phyloP scores from a whole-genome alignment of 2,329 filamentous ascomycete genomes.

The Chrysoporthe puriensis region DNA sequence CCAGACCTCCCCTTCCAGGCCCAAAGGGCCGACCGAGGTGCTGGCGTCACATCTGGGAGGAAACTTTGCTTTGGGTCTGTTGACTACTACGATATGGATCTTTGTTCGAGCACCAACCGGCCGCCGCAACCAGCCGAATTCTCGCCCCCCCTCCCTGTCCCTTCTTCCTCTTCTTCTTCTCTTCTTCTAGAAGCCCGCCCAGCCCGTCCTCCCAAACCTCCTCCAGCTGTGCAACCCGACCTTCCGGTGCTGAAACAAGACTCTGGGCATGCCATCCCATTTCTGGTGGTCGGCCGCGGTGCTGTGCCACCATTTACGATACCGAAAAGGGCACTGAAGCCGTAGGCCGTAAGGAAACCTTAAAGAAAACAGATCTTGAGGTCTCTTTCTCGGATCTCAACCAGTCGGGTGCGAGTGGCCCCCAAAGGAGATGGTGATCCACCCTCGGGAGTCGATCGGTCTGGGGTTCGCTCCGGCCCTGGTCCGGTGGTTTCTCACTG shows the following conservation, averaged over 20 bases:
- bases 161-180: background rate
- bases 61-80: background rate
- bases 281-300: background rate
- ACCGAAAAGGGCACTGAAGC: background rate
- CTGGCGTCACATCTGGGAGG: background rate
- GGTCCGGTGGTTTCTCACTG: background rate
- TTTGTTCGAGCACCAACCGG: background rate
- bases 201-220: background rate
- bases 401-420: constrained; percentile 4
- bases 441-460: constrained; percentile 7
- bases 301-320: background rate
- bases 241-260: background rate
- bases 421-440: background rate
- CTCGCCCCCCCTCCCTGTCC: background rate
- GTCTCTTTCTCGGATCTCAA: background rate
- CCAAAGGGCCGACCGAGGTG: background rate
- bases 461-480: constrained; percentile 5
- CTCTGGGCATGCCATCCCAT: background rate
- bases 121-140: background rate
- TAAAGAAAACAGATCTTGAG: background rate
- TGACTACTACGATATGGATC: background rate
- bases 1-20: background rate
- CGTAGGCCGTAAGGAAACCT: background rate
- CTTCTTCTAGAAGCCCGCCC: background rate
- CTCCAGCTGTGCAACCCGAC: background rate